Conservation (phyloP, 164 flowering plant genomes). For the Brasenia schreberi region DNA sequence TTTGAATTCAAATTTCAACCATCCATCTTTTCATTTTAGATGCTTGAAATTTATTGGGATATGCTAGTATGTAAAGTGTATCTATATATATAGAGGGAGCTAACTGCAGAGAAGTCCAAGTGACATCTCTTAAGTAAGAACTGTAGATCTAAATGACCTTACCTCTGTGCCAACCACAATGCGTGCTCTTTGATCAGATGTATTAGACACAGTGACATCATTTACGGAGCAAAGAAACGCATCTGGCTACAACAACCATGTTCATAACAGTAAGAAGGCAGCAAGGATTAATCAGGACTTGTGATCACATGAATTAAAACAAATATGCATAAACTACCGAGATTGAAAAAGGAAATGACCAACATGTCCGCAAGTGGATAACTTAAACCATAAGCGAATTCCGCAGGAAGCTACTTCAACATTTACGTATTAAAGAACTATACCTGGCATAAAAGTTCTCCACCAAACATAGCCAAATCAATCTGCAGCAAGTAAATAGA, state of each 20-base stretch:
- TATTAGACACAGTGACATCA: constrained; percentile 78
- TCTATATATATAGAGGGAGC: not conserved
- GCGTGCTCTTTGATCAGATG: constrained; percentile 72
- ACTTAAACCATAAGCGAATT: too few species aligned
- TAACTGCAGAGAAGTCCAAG: not conserved
- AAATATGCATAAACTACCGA: too few species aligned
- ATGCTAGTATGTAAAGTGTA: too few species aligned
- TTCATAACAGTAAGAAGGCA: not conserved
- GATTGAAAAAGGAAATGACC: too few species aligned
- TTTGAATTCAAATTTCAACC: too few species aligned
- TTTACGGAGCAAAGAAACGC: constrained; percentile 92
- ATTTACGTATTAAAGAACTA: not conserved
- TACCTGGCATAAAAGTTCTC: constrained; percentile 95
- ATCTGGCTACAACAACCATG: constrained; percentile 79
- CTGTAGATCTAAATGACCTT: constrained; percentile 11
- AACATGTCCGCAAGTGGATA: too few species aligned
- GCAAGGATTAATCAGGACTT: not conserved
- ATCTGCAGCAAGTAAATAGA: constrained; percentile 27
- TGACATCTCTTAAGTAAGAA: constrained; percentile 1
- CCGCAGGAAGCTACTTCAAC: too few species aligned
- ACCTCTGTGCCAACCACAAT: constrained; percentile 64
- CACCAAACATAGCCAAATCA: constrained; percentile 87
- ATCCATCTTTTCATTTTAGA: too few species aligned
- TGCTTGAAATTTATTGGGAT: too few species aligned
- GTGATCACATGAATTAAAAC: too few species aligned